Conservation (phyloP, 192 early-diverging fungal genomes). For the Backusella mclennaniae region DNA sequence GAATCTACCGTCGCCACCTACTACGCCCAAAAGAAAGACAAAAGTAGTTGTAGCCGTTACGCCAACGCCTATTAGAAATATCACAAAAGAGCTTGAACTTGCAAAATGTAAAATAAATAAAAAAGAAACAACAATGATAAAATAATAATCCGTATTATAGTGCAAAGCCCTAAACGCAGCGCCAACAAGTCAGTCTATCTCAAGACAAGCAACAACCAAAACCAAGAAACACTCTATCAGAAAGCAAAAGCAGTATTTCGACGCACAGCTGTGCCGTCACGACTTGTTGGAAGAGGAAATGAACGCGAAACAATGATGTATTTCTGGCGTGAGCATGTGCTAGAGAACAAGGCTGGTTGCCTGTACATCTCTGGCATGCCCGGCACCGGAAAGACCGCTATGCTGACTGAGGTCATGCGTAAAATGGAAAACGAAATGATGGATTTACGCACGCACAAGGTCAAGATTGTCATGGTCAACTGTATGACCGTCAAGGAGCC, state of each 20-base stretch:
- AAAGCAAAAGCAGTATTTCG: conserved; percentile 49
- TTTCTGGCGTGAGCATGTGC: conserved; percentile 55
- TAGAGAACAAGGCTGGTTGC: conserved; percentile 53
- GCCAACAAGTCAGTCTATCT: background rate
- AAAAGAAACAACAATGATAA: background rate
- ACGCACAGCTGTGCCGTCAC: conserved; percentile 52
- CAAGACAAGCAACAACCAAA: background rate
- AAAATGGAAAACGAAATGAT: conserved; percentile 38
- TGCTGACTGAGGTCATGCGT: conserved; percentile 59
- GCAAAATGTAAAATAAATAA: conserved; percentile 7
- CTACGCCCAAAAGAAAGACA: conserved; percentile 7
- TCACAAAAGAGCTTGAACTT: conserved; percentile 17
- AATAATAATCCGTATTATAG: background rate
- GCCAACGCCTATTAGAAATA: conserved; percentile 10
- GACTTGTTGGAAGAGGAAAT: conserved; percentile 61
- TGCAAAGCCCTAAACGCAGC: background rate
- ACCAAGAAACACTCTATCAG: conserved; percentile 7
- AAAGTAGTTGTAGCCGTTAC: background rate
- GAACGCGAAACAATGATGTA: conserved; percentile 51
- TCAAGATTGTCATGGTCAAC: conserved; percentile 72
- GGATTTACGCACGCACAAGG: conserved; percentile 36
- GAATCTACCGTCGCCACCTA: conserved; percentile 13
- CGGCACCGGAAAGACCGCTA: conserved; percentile 94
- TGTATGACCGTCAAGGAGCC: conserved; percentile 84
- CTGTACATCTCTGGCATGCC: conserved; percentile 90